Evolutionary conservation across 768 basidiomycete genomes (phyloP).

Genomic region (Cubamyces lactineus): DNA sequence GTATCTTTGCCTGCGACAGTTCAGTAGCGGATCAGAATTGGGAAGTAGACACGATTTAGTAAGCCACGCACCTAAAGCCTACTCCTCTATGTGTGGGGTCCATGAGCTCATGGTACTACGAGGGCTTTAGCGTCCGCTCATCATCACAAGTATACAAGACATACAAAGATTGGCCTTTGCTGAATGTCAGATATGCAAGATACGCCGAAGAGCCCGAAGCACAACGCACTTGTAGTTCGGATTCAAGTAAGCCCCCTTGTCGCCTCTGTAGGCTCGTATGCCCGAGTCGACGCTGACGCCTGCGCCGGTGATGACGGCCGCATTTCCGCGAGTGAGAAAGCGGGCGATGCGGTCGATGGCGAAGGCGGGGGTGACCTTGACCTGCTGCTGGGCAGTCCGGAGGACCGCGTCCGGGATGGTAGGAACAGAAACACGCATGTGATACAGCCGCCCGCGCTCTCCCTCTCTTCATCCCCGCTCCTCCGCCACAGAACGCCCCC

Average conservation of each 20-base stretch:
- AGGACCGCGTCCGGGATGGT: conserved; percentile 67
- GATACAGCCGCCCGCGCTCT: conserved; percentile 20
- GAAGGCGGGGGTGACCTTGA: conserved; percentile 48
- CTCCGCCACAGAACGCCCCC: neutral
- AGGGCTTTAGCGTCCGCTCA: conserved; percentile 25
- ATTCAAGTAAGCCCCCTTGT: conserved; percentile 85
- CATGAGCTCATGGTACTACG: conserved; percentile 77
- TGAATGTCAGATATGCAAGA: neutral
- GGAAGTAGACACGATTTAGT: neutral
- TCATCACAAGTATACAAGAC: conserved; percentile 46
- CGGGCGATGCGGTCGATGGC: conserved; percentile 63
- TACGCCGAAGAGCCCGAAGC: neutral
- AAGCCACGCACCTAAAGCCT: conserved; percentile 61
- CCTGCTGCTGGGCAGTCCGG: conserved; percentile 41
- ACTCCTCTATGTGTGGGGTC: conserved; percentile 71
- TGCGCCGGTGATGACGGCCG: conserved; percentile 81
- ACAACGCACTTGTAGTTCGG: conserved; percentile 79
- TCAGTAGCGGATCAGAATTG: neutral
- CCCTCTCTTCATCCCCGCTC: conserved; percentile 14
- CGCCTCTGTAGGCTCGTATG: conserved; percentile 90
- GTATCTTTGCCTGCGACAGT: conserved; percentile 71
- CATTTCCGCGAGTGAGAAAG: conserved; percentile 74
- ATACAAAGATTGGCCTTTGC: conserved; percentile 32
- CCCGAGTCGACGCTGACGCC: conserved; percentile 96
- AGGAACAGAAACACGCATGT: conserved; percentile 81